Percentiles rank a stretch among this genome's conserved stretches.
Evolutionary conservation across 768 basidiomycete genomes (phyloP).

Genomic region (Termitomyces sp.): DNA sequence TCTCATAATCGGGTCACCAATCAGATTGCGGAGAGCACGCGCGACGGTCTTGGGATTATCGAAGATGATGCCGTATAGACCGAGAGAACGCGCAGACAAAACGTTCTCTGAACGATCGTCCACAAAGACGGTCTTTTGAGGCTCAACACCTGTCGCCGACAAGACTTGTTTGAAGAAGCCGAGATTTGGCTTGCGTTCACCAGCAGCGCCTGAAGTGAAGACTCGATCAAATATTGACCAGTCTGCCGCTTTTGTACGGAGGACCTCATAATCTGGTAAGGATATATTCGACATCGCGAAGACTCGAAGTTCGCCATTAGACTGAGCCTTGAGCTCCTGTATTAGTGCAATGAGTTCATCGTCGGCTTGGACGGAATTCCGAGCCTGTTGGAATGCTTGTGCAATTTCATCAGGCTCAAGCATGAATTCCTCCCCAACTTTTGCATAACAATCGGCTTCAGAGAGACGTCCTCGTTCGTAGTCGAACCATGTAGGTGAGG

Average conservation of each 20-base stretch:
- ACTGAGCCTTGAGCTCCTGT: conserved; percentile 38
- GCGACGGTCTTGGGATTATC: conserved; percentile 36
- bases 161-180: conserved; percentile 51
- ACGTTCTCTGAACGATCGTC: conserved; percentile 63
- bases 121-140: conserved; percentile 46
- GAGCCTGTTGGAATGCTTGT: conserved; percentile 42
- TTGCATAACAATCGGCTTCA: conserved; percentile 40
- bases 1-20: conserved; percentile 42
- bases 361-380: conserved; percentile 43
- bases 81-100: conserved; percentile 51
- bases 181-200: conserved; percentile 55
- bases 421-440: conserved; percentile 35
- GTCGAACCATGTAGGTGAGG: conserved; percentile 46
- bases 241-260: conserved; percentile 41
- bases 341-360: conserved; percentile 42
- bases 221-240: conserved; percentile 47
- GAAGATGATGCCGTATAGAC: conserved; percentile 52
- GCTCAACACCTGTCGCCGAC: conserved; percentile 38
- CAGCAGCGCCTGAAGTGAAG: conserved; percentile 48
- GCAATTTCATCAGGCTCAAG: conserved; percentile 36
- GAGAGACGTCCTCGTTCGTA: conserved; percentile 47
- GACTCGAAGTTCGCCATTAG: conserved; percentile 30
- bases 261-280: conserved; percentile 42
- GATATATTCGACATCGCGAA: conserved; percentile 64
- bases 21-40: conserved; percentile 42